These are phyloP conservation scores for Selaginella tamariscina DNA, from an alignment of 75 land plant genomes.

Conservation along the genomic window DNA sequence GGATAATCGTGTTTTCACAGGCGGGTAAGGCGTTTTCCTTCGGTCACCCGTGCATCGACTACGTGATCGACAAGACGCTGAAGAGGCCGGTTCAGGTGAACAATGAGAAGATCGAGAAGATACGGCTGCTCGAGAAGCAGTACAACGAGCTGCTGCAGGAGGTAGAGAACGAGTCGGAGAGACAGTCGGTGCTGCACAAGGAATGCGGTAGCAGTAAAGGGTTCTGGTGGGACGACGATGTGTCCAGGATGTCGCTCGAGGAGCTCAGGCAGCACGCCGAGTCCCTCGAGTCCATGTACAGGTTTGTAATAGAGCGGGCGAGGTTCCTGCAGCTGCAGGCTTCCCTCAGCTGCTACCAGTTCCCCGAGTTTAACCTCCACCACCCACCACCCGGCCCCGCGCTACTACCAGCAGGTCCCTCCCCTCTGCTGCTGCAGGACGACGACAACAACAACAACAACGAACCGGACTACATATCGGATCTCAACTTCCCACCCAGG, in stretches of 20 bases:
- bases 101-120: conserved; percentile 17
- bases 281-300: conserved; percentile 5
- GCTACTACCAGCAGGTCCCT: too few species aligned
- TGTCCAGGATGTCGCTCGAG: not conserved
- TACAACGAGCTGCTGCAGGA: conserved; percentile 22
- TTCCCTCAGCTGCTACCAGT: too few species aligned
- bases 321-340: conserved; percentile 6
- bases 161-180: conserved; percentile 17
- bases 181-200: not conserved
- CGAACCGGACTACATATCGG: too few species aligned
- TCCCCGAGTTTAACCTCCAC: too few species aligned
- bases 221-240: conserved; percentile 16
- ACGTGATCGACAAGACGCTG: conserved; percentile 28
- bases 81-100: conserved; percentile 14
- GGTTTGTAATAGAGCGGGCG: not conserved
- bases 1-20: conserved; percentile 34
- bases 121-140: conserved; percentile 20
- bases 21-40: conserved; percentile 42
- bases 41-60: conserved; percentile 34
- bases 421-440: too few species aligned
- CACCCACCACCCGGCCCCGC: too few species aligned
- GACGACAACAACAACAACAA: too few species aligned
- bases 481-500: too few species aligned
- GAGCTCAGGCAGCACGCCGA: conserved; percentile 19
- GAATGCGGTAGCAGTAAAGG: not conserved